A percentile compares a stretch with the other conserved stretches of the same genome.
These are phyloP conservation scores for Lactifluus echinatus DNA, from an alignment of 768 basidiomycete genomes.

Conservation along the genomic window DNA sequence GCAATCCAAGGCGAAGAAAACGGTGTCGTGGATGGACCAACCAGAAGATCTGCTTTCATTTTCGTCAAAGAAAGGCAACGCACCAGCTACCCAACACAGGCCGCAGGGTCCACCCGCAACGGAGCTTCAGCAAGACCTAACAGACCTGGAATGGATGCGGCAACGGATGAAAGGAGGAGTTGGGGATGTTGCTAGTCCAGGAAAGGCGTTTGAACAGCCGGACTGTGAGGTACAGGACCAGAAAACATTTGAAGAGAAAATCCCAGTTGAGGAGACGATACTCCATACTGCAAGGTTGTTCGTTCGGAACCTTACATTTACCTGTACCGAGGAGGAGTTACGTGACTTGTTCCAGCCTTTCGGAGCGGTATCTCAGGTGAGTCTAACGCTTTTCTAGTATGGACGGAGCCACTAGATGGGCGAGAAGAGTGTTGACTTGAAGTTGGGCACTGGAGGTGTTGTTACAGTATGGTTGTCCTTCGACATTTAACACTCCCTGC, in stretches of 20 bases:
- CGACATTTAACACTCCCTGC: constrained; percentile 25
- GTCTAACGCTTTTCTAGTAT: constrained; percentile 20
- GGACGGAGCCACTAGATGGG: not conserved
- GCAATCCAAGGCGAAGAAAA: constrained; percentile 50
- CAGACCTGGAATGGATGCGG: constrained; percentile 72
- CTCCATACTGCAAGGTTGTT: constrained; percentile 75
- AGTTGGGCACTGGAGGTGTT: constrained; percentile 37
- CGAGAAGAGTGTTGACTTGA: constrained; percentile 37
- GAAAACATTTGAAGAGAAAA: constrained; percentile 10
- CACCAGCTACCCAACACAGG: not conserved
- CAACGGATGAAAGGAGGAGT: constrained; percentile 47
- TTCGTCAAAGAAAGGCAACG: constrained; percentile 20
- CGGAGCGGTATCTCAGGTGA: constrained; percentile 73
- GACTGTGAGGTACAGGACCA: constrained; percentile 40
- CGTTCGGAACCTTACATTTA: constrained; percentile 90
- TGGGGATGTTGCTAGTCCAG: constrained; percentile 27
- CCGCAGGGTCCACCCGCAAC: constrained; percentile 16
- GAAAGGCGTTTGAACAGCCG: constrained; percentile 54
- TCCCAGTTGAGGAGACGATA: constrained; percentile 39
- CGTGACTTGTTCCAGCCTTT: constrained; percentile 52
- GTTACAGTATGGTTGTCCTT: constrained; percentile 23
- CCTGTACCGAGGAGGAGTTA: constrained; percentile 68
- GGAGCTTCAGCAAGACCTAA: constrained; percentile 34
- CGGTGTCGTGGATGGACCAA: constrained; percentile 60
- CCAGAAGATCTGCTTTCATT: constrained; percentile 1